These are phyloP conservation scores for Globisporangium solare DNA, from an alignment of 352 stramenopile genomes.

Conservation along the genomic window DNA sequence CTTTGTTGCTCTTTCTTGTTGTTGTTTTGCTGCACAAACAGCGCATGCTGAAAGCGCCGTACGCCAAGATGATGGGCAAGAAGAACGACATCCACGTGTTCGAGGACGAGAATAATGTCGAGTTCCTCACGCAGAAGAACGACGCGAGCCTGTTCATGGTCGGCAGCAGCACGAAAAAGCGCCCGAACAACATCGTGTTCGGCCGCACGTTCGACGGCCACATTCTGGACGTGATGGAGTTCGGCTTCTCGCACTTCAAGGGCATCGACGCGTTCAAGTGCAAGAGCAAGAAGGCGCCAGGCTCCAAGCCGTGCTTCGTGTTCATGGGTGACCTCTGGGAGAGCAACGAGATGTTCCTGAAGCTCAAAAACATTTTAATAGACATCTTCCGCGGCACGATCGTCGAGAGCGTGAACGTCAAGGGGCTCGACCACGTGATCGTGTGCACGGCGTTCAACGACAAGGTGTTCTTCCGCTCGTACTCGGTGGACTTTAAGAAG, in stretches of 20 bases:
- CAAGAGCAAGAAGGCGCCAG: slow-evolving; percentile 89
- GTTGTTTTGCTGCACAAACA: slow-evolving; percentile 13
- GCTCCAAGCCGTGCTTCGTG: slow-evolving; percentile 94
- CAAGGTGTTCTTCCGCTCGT: slow-evolving; percentile 94
- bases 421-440: slow-evolving; percentile 96
- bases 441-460: slow-evolving; percentile 93
- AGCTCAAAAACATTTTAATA: slow-evolving; percentile 93
- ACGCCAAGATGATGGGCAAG: slow-evolving; percentile 88
- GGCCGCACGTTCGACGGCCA: slow-evolving; percentile 97
- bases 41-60: slow-evolving; percentile 85
- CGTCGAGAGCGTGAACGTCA: slow-evolving; percentile 94
- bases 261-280: slow-evolving; percentile 91
- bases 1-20: background rate
- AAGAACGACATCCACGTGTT: slow-evolving; percentile 95
- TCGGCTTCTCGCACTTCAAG: slow-evolving; percentile 95
- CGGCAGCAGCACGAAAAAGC: slow-evolving; percentile 98
- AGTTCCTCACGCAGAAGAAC: slow-evolving; percentile 97
- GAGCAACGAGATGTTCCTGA: slow-evolving; percentile 84
- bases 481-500: slow-evolving; percentile 95
- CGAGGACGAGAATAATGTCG: slow-evolving; percentile 90
- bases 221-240: slow-evolving; percentile 98
- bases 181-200: slow-evolving; percentile 97
- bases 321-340: slow-evolving; percentile 96
- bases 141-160: slow-evolving; percentile 96
- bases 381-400: slow-evolving; percentile 98